Evolutionary conservation across 306 rosid species (phyloP), one percentile per base, ranked within the genome.

Genomic region (Lathyrus tuberosus): DNA sequence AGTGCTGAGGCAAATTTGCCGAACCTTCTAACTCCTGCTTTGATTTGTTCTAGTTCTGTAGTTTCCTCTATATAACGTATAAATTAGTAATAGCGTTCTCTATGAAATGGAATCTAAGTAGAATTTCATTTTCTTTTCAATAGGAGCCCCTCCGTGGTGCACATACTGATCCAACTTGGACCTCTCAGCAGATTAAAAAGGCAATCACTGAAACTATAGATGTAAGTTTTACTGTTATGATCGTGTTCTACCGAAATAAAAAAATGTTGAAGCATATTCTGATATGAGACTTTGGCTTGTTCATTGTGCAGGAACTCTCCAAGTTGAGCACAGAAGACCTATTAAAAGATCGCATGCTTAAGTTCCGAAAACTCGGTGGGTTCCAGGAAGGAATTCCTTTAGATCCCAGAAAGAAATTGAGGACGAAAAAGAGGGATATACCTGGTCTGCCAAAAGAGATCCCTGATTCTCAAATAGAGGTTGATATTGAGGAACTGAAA

Each of bases 131-230:
- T 44, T 38, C 63, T 70, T 77, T 71, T 74, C 43, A 13, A 83
- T 80, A 94, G 99, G 99, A 94, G 72, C 97, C 99, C 4, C 81
- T 88, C 6, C 97, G 97, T 61, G 99, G 99, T 10, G 99, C 97
- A 47, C 99, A 94, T 83, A 86, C 91, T 8, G 91, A 91, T 83
- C 83, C 99, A 31, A 6, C 74, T 2, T 91, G 96, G 97, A 83
- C 89, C 76, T 94, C 99, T 26, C 84, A 88, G 68, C 96, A 88
- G 82, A 91, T 94, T 38, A 94, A 89, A 73, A 40, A 8, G 61
- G 91, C 95, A 35, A 85, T 94, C 81, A 84, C 85, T 67, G 81
- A 84, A 70, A 38, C 87, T 78, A 94, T 94, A 92, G 91, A 83
- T 69, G 99, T 94, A 83, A 85, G 96, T 88, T 72, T 73, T 52